Base-by-base conservation (phyloP, 2,329 filamentous ascomycete species). In the Sclerotinia subarctica region DNA sequence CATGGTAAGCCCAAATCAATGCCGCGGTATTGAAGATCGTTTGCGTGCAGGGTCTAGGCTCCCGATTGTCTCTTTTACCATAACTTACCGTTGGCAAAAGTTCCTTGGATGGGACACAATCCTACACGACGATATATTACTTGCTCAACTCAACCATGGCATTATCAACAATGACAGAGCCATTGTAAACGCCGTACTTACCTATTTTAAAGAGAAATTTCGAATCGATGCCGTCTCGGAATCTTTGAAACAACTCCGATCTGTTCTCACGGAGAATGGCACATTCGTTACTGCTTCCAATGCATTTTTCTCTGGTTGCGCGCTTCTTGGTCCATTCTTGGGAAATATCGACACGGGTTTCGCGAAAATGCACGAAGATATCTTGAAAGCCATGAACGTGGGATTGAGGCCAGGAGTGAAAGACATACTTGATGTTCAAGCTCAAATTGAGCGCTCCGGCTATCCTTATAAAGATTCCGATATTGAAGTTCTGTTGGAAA, bases 281-380 rank as follows among this genome's bases (percentile, higher is more conserved):
- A 29, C 7, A 0, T 73, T 72, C 10, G 49, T 73, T 3, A 54
- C 47, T 11, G 66, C 73, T 24, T 69, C 70, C 17, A 63, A 72
- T 4, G 73, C 69, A 7, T 73, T 76, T 29, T 29, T 60, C 46
- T 51, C 46, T 35, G 64, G 70, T n/a, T 74, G 71, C 24, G 49
- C 70, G 0, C 29, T 64, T 35, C 70, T 76, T 3, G 38, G 66
- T 5, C 73, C 74, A 46, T 76, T 74, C 59, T 46, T 74, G 24
- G 69, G 42, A 17, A 74, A 73, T 60, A 67, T 74, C n/a, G 73
- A 76, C 6, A 46, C 32, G 0, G 69, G 60, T 5, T 75, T 75
- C 38, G 72, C 70, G 65, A 44, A 71, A 21, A 60, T 69, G 1
- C 71, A 76, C 26, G 35, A 63, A 49, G n/a, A 51, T 11, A 26